phyloP scores from a whole-genome alignment of 2,329 filamentous ascomycete species.

The Chaetomium strumarium region DNA sequence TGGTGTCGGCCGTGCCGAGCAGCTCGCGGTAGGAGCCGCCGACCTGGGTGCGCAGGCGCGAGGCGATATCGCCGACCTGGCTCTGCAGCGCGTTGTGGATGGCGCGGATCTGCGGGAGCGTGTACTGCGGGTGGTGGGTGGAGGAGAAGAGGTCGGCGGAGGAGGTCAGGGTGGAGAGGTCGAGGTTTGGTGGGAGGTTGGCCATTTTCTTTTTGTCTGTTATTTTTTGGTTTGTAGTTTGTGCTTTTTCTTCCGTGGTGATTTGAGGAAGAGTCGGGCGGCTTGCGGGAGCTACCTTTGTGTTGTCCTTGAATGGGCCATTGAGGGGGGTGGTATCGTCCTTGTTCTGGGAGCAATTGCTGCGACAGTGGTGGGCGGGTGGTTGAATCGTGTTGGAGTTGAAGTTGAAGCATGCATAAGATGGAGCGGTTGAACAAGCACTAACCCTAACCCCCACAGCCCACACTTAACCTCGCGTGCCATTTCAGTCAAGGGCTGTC shows the following conservation, averaged over 20 bases:
- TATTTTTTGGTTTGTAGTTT: neutral
- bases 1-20: conserved; percentile 87
- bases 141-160: conserved; percentile 12
- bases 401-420: too few species aligned
- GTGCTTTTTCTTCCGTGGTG: neutral
- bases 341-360: too few species aligned
- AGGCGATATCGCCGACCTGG: conserved; percentile 57
- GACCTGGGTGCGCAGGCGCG: conserved; percentile 57
- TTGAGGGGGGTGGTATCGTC: too few species aligned
- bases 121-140: conserved; percentile 32
- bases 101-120: conserved; percentile 57
- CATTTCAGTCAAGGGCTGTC: too few species aligned
- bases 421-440: too few species aligned
- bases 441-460: too few species aligned
- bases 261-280: neutral
- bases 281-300: too few species aligned
- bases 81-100: conserved; percentile 56
- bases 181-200: conserved; percentile 6
- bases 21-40: conserved; percentile 76
- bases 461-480: too few species aligned
- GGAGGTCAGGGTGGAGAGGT: conserved; percentile 11
- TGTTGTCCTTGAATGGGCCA: too few species aligned
- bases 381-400: too few species aligned
- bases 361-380: too few species aligned
- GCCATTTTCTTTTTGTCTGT: neutral